Percentiles rank a stretch among this genome's conserved stretches.
phyloP scores from a whole-genome alignment of 148 eudicot genomes.

The Beta vulgaris region DNA sequence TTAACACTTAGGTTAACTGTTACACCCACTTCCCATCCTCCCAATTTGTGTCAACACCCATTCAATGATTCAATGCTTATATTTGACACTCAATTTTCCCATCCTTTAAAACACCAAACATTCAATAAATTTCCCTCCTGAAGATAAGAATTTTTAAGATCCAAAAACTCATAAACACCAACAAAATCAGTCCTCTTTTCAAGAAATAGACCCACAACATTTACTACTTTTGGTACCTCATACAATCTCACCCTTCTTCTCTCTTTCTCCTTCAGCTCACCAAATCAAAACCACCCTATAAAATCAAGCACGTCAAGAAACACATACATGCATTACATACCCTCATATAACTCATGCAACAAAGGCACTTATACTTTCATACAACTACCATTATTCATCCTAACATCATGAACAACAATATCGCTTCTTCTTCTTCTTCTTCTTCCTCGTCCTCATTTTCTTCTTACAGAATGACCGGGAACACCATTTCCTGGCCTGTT shows the following conservation, averaged over 20 bases:
- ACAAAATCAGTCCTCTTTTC: not conserved
- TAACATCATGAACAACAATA: conserved; percentile 38
- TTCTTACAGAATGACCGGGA: not conserved
- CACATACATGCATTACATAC: conserved; percentile 19
- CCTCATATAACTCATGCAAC: conserved; percentile 46
- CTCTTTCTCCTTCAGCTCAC: conserved; percentile 52
- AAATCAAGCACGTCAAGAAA: conserved; percentile 49
- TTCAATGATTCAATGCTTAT: conserved; percentile 10
- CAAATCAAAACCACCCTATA: conserved; percentile 50
- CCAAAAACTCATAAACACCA: not conserved
- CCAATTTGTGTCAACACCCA: conserved; percentile 10
- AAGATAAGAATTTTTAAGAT: not conserved
- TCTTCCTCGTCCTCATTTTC: conserved; percentile 17
- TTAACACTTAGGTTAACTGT: conserved; percentile 16
- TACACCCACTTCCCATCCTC: conserved; percentile 12
- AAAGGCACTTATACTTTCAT: conserved; percentile 19
- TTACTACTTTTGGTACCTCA: not conserved
- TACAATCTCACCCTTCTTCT: not conserved
- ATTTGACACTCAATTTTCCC: conserved; percentile 23
- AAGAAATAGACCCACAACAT: conserved; percentile 13
- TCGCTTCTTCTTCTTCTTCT: conserved; percentile 14
- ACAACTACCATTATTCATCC: conserved; percentile 12
- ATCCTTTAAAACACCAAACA: not conserved
- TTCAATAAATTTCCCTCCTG: not conserved
- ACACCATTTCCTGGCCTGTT: not conserved